These are phyloP conservation scores for Theileria annulata DNA, from an alignment of 169 alveolate genomes.

Conservation along the genomic window DNA sequence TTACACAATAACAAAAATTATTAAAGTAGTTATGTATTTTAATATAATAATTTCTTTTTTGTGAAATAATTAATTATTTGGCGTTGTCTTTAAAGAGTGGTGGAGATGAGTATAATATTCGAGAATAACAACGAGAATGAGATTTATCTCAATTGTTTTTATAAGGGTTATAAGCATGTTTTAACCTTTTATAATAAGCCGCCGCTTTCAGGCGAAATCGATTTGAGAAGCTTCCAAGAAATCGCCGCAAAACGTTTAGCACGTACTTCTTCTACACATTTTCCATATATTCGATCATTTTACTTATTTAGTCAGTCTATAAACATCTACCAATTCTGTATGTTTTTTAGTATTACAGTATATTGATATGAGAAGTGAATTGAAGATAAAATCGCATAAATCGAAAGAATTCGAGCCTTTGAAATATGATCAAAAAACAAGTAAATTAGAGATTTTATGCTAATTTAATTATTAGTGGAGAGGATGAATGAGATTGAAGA, in stretches of 20 bases:
- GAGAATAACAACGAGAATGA: constrained; percentile 14
- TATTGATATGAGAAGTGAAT: constrained; percentile 48
- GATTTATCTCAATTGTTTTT: constrained; percentile 54
- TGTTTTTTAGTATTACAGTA: constrained; percentile 46
- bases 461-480: constrained; percentile 17
- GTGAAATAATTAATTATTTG: not conserved
- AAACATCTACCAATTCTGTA: too few species aligned
- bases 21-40: too few species aligned
- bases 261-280: constrained; percentile 17
- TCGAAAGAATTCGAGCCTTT: constrained; percentile 20
- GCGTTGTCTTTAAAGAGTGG: not conserved
- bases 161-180: constrained; percentile 67
- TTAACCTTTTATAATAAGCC: constrained; percentile 70
- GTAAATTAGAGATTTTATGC: not conserved
- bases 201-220: constrained; percentile 73
- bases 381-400: constrained; percentile 24
- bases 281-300: not conserved
- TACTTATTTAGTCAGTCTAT: not conserved
- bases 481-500: constrained; percentile 50
- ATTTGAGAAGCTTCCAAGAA: constrained; percentile 77
- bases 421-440: constrained; percentile 28
- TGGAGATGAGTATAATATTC: constrained; percentile 16
- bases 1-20: not conserved
- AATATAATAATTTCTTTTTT: too few species aligned
- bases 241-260: constrained; percentile 79